phyloP scores from a whole-genome alignment of 1,139 yeast species.

The Geotrichum bryndzae region DNA sequence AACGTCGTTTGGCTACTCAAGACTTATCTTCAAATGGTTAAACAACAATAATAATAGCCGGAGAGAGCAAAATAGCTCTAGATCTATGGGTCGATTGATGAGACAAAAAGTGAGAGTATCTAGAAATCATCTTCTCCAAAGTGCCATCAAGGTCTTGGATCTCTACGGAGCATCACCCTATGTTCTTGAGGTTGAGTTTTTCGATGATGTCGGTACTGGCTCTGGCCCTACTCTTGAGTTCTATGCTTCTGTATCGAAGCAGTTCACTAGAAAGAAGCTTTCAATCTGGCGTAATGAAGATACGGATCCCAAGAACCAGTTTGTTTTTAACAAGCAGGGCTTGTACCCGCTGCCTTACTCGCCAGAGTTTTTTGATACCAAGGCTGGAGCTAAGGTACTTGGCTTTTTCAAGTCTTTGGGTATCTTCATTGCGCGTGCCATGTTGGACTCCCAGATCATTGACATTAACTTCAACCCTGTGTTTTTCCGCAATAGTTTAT shows the following conservation, averaged over 20 bases:
- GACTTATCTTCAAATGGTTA: slow-evolving; percentile 75
- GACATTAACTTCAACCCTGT: slow-evolving; percentile 73
- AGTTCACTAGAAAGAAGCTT: slow-evolving; percentile 53
- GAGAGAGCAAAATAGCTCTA: slow-evolving; percentile 9
- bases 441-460: slow-evolving; percentile 77
- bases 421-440: slow-evolving; percentile 76
- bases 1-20: slow-evolving; percentile 86
- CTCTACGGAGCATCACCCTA: slow-evolving; percentile 76
- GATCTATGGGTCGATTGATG: slow-evolving; percentile 66
- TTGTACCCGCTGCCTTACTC: slow-evolving; percentile 68
- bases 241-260: slow-evolving; percentile 73
- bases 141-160: slow-evolving; percentile 75
- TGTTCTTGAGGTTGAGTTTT: slow-evolving; percentile 78
- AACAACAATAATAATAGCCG: slow-evolving; percentile 8
- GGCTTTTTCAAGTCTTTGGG: slow-evolving; percentile 66
- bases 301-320: slow-evolving; percentile 36
- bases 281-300: slow-evolving; percentile 64
- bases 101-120: slow-evolving; percentile 79
- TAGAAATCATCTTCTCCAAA: slow-evolving; percentile 62
- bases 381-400: slow-evolving; percentile 41
- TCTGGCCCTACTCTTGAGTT: slow-evolving; percentile 94
- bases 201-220: slow-evolving; percentile 93
- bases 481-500: slow-evolving; percentile 45
- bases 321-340: slow-evolving; percentile 45
- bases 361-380: slow-evolving; percentile 13